A percentile compares a stretch with the other conserved stretches of the same genome.
Conservation (phyloP, 257 asterid species). For the Petrea volubilis region DNA sequence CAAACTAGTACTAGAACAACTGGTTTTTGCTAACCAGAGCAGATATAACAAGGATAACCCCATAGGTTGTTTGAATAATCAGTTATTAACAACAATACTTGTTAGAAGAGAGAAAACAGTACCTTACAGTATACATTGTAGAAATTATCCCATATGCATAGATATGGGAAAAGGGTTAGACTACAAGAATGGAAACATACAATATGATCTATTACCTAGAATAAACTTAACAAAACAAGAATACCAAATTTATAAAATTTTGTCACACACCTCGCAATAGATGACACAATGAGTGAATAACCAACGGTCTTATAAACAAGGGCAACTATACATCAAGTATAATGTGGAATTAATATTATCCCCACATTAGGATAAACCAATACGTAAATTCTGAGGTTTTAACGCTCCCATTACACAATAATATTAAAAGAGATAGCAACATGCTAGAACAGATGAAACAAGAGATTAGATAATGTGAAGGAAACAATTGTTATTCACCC, state of each 20-base stretch:
- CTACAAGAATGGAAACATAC: no score
- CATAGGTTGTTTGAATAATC: neutral
- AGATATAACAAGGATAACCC: neutral
- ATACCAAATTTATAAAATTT: no score
- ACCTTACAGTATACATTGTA: no score
- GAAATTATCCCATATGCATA: no score
- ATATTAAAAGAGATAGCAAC: neutral
- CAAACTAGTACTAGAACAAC: slow-evolving; percentile 6
- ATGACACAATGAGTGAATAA: neutral
- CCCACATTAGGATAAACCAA: neutral
- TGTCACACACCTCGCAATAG: no score
- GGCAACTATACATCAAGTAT: neutral
- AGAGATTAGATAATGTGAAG: neutral
- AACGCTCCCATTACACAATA: neutral
- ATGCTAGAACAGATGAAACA: neutral
- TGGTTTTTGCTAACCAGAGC: neutral
- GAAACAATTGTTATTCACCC: neutral
- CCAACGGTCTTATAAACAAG: neutral
- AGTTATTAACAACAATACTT: neutral
- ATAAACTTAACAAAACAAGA: no score
- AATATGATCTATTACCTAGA: no score
- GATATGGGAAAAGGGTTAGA: no score
- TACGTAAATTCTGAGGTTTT: neutral
- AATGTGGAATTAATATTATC: neutral
- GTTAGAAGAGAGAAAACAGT: no score